Evolutionary conservation across 2,329 filamentous ascomycete species (phyloP).

Genomic region (Aspergillus pseudoterreus): DNA sequence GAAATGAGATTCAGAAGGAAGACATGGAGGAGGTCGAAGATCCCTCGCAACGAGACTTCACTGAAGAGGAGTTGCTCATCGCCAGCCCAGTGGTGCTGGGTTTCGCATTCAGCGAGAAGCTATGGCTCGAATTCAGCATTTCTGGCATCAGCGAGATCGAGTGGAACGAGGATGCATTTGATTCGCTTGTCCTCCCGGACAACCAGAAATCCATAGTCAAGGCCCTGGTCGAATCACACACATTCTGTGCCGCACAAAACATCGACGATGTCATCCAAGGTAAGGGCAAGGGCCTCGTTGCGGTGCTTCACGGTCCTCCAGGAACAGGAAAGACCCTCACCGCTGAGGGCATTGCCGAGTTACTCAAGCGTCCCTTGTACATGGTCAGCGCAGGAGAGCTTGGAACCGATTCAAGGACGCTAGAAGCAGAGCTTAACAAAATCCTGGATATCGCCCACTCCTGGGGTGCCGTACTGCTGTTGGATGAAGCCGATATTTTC

Average conservation of each 20-base stretch:
- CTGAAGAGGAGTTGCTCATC: constrained; percentile 78
- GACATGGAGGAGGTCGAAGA: constrained; percentile 50
- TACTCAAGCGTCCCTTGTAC: constrained; percentile 77
- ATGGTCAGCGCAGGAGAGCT: constrained; percentile 80
- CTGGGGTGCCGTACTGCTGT: constrained; percentile 79
- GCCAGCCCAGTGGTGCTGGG: constrained; percentile 81
- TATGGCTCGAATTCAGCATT: constrained; percentile 85
- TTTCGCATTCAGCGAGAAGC: constrained; percentile 82
- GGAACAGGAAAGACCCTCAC: constrained; percentile 88
- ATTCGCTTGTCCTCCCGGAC: constrained; percentile 68
- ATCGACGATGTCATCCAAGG: constrained; percentile 81
- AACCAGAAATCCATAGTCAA: constrained; percentile 68
- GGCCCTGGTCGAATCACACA: constrained; percentile 79
- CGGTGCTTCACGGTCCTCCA: constrained; percentile 77
- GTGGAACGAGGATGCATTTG: constrained; percentile 81
- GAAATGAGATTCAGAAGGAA: constrained; percentile 52
- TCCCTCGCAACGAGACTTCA: constrained; percentile 55
- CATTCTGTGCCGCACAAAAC: constrained; percentile 73
- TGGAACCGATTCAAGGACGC: constrained; percentile 68
- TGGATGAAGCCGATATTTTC: constrained; percentile 84
- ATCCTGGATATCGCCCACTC: constrained; percentile 81
- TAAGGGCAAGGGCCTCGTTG: constrained; percentile 81
- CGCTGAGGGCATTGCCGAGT: constrained; percentile 79
- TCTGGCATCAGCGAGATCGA: constrained; percentile 74
- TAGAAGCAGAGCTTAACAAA: constrained; percentile 75